These are phyloP conservation scores for Osmanthus fragrans DNA, from an alignment of 257 asterid species.

Conservation along the genomic window DNA sequence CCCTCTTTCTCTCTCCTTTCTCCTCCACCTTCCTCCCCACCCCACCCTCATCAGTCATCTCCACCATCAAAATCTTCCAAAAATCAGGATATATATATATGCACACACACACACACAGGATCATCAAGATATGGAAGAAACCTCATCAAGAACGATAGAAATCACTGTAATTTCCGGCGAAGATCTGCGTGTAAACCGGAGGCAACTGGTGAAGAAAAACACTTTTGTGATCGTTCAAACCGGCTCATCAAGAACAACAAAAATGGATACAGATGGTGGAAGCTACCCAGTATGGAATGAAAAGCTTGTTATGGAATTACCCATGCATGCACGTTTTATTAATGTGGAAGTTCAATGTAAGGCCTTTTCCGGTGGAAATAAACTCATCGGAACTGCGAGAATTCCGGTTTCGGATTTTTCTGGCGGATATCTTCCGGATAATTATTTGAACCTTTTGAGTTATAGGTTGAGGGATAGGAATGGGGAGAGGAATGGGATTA, in stretches of 20 bases:
- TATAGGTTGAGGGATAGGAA: slow-evolving; percentile 57
- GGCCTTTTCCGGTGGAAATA: slow-evolving; percentile 4
- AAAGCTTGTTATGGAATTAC: slow-evolving; percentile 55
- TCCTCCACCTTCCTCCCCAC: slow-evolving; percentile 22
- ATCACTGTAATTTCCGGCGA: slow-evolving; percentile 74
- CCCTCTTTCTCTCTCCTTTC: slow-evolving; percentile 20
- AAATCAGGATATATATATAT: too few species aligned
- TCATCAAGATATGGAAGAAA: slow-evolving; percentile 5
- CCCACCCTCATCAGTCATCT: too few species aligned
- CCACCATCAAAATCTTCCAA: not conserved
- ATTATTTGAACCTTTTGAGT: slow-evolving; percentile 69
- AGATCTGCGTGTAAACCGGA: slow-evolving; percentile 33
- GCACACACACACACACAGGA: too few species aligned
- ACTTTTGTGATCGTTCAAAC: slow-evolving; percentile 46
- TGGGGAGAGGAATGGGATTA: slow-evolving; percentile 74
- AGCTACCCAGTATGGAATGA: slow-evolving; percentile 66
- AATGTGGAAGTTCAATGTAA: slow-evolving; percentile 51
- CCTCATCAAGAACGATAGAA: slow-evolving; percentile 32
- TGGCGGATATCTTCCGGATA: slow-evolving; percentile 62
- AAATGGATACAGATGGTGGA: slow-evolving; percentile 53
- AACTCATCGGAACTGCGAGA: slow-evolving; percentile 45
- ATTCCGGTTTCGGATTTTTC: slow-evolving; percentile 70
- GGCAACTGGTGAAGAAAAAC: slow-evolving; percentile 41
- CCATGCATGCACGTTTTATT: slow-evolving; percentile 46
- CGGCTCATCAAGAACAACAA: slow-evolving; percentile 41